Evolutionary conservation across 352 stramenopile species (phyloP).

Genomic region (Phytophthora citricola): DNA sequence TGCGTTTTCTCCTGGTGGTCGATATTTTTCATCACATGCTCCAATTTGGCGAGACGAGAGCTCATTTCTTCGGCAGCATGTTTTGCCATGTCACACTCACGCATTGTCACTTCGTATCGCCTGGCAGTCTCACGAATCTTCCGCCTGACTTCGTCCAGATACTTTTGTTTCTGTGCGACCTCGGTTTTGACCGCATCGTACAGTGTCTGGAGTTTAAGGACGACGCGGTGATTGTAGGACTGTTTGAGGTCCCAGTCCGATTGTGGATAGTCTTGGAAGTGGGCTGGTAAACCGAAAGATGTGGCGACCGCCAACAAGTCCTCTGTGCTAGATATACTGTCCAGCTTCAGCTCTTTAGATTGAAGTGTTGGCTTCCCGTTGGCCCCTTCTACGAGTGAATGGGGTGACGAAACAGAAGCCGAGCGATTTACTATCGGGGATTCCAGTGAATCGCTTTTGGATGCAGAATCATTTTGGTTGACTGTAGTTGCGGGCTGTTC

Average conservation of each 20-base stretch:
- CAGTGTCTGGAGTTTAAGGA: slow-evolving; percentile 79
- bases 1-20: slow-evolving; percentile 79
- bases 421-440: background rate
- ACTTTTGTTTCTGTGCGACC: slow-evolving; percentile 64
- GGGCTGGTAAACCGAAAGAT: slow-evolving; percentile 67
- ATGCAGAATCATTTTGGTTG: slow-evolving; percentile 5
- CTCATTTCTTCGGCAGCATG: slow-evolving; percentile 81
- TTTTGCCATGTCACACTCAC: slow-evolving; percentile 82
- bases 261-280: slow-evolving; percentile 84
- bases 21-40: slow-evolving; percentile 65
- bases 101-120: slow-evolving; percentile 72
- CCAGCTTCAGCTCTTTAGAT: slow-evolving; percentile 34
- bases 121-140: slow-evolving; percentile 71
- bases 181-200: slow-evolving; percentile 74
- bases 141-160: slow-evolving; percentile 61
- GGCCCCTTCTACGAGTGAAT: background rate
- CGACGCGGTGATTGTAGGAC: slow-evolving; percentile 80
- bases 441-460: slow-evolving; percentile 1
- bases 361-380: slow-evolving; percentile 7
- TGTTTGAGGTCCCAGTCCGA: slow-evolving; percentile 79
- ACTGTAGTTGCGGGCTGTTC: slow-evolving; percentile 6
- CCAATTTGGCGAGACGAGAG: slow-evolving; percentile 68
- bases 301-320: slow-evolving; percentile 40
- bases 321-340: slow-evolving; percentile 30
- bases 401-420: background rate